Evolutionary conservation across 2,329 filamentous ascomycete genomes (phyloP), one percentile per base, ranked within the genome.

Genomic region (Aspergillus uvarum): DNA sequence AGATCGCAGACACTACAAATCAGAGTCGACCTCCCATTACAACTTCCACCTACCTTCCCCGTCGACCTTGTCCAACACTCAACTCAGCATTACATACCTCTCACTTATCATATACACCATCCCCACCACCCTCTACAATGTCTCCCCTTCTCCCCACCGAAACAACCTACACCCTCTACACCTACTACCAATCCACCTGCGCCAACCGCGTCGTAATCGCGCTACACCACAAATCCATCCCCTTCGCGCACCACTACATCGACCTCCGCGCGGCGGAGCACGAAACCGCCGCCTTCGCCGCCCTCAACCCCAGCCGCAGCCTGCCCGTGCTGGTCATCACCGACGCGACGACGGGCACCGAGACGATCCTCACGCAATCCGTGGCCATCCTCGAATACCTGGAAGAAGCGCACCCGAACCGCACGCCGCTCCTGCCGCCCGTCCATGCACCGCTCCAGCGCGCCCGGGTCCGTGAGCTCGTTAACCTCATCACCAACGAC

Each of bases 401-500:
- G 5, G 53, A 55, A 11, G 53, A 55, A 22, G 12, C 32, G n/a
- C 47, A 47, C 42, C 53, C 53, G 24, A n/a, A 47, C 11, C 16
- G 7, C 5, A 21, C 26, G 4, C 42, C 42, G 22, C 44, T 55
- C 8, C 26, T 55, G 53, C 53, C 53, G 4, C 38, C 53, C n/a
- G 7, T 16, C n/a, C 16, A 14, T 6, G 53, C 42, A 5, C 32
- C 42, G 42, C 24, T 47, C 21, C n/a, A 32, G 8, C 53, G 53
- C 22, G 47, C 47, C 53, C 29, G 47, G 6, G 42, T 55, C 42
- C 53, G 53, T 26, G 53, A 55, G 24, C 10, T 55, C 11, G 42
- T 48, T 26, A 55, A 55, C 53, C 31, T 55, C 26, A 55, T 55
- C 44, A 47, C 53, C 24, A 55, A 47, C 26, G 53, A 55, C 26